Percentiles rank a stretch among this genome's conserved stretches.
Evolutionary conservation across 352 stramenopile species (phyloP).

Genomic region (Pythium aristosporum): DNA sequence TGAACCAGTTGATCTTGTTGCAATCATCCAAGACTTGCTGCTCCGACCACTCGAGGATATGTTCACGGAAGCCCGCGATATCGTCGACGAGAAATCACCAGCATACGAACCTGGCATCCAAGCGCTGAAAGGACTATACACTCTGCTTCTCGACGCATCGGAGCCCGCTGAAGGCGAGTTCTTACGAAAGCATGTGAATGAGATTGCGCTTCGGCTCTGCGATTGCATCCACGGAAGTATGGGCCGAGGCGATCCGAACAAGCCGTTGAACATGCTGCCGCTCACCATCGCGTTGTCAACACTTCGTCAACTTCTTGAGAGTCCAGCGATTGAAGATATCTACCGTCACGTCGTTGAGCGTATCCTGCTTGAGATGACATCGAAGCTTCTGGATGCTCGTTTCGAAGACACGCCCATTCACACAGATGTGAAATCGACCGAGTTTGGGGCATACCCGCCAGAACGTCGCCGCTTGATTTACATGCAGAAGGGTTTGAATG

Average conservation of each 20-base stretch:
- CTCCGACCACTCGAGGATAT: constrained; percentile 65
- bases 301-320: constrained; percentile 62
- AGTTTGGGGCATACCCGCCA: constrained; percentile 28
- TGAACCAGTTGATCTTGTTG: constrained; percentile 29
- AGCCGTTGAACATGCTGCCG: constrained; percentile 66
- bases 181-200: constrained; percentile 73
- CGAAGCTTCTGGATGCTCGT: constrained; percentile 69
- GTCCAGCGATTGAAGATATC: constrained; percentile 53
- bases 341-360: constrained; percentile 78
- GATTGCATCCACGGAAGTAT: constrained; percentile 77
- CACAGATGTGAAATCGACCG: constrained; percentile 39
- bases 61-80: constrained; percentile 59
- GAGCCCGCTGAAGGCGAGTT: constrained; percentile 64
- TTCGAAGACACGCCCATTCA: constrained; percentile 58
- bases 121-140: constrained; percentile 77
- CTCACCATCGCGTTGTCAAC: constrained; percentile 73
- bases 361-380: constrained; percentile 70
- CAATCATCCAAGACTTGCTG: constrained; percentile 40
- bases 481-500: constrained; percentile 71
- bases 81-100: constrained; percentile 53
- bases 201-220: constrained; percentile 72
- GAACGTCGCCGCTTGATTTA: constrained; percentile 44
- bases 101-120: constrained; percentile 67
- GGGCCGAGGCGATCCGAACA: constrained; percentile 52
- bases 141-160: constrained; percentile 61